Base-by-base conservation (phyloP, 2,329 filamentous ascomycete species). In the Fusarium floridanum region DNA sequence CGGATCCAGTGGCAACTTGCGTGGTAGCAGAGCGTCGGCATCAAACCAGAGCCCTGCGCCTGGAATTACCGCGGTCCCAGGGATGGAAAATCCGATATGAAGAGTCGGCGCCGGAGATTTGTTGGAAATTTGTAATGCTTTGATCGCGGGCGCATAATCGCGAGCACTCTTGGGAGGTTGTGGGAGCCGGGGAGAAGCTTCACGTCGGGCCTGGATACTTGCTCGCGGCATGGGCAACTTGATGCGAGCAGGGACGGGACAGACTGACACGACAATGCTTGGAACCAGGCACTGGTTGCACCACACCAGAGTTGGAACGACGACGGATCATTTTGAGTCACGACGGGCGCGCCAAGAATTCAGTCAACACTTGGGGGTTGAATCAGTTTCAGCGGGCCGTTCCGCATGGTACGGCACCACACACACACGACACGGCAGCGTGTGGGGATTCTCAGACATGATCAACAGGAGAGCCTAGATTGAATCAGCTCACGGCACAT, bases 61-160 rank as follows among this genome's bases (percentile, higher is more conserved):
- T 10, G 65, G 53, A 61, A 76, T 72, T 34, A 77, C 77, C 4
- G 78, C 81, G 7, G 80, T 80, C 5, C 78, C 79, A 2, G 84
- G 84, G n/a, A 86, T 86, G 84, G 83, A 85, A 74, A 86, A 86
- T 62, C 80, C 84, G 4, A 86, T 85, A 76, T 86, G 77, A 83
- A 50, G 50, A 61, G 41, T 5, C 37, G 20, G 12, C 27, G 11
- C 16, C 17, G 9, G 24, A 32, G 22, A 34, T 53, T 72, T 45
- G 34, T 59, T 73, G 34, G 50, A 56, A 67, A 32, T 5, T 60
- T 67, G 53, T 43, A 64, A 67, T 64, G n/a, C 24, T 36, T 62
- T 50, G 27, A 27, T 43, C 37, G 53, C 59, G 32, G 48, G 43
- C 9, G 69, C 20, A 7, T 27, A 34, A 27, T 29, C 39, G 39